Conservation (phyloP, 768 basidiomycete species). For the Tulasnella sp. region DNA sequence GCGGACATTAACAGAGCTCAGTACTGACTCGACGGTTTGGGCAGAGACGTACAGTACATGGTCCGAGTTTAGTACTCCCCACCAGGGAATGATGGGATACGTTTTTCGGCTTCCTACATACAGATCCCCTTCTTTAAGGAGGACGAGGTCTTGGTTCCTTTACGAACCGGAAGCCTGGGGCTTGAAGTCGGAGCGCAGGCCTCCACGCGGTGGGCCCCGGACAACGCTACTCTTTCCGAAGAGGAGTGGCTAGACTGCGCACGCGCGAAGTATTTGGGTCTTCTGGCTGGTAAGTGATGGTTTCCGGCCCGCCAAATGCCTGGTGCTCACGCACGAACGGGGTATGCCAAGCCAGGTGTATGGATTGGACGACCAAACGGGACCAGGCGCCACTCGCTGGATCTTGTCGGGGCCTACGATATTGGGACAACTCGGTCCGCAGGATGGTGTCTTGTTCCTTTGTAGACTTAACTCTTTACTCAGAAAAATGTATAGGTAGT, state of each 20-base stretch:
- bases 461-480: no score
- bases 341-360: no score
- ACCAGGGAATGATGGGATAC: background rate
- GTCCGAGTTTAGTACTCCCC: background rate
- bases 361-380: no score
- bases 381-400: no score
- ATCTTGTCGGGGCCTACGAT: no score
- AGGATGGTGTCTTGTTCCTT: no score
- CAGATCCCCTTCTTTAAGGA: background rate
- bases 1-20: background rate
- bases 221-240: background rate
- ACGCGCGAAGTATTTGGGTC: background rate
- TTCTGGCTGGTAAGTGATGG: no score
- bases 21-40: background rate
- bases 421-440: no score
- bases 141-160: background rate
- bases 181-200: background rate
- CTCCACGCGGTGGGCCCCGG: conserved; percentile 1
- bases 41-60: background rate
- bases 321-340: no score
- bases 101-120: background rate
- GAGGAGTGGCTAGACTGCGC: background rate
- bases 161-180: background rate
- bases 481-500: no score
- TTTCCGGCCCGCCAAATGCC: no score